Conservation (phyloP, 2,329 filamentous ascomycete genomes). For the Clonostachys byssicola region DNA sequence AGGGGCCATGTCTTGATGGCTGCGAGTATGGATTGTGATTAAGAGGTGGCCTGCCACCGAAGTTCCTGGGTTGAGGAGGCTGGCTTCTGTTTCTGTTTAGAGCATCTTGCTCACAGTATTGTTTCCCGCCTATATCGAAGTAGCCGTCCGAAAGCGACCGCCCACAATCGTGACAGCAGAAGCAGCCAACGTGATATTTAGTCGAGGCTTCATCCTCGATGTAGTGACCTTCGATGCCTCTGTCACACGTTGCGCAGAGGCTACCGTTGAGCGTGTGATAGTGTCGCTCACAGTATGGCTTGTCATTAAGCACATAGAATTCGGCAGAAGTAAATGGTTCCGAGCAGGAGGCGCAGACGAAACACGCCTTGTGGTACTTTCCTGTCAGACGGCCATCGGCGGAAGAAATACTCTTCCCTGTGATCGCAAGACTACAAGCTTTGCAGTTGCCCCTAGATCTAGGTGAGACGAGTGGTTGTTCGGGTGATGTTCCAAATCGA, state of each 20-base stretch:
- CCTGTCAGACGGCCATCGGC: conserved; percentile 89
- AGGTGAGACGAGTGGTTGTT: conserved; percentile 4
- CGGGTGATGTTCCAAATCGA: conserved; percentile 2
- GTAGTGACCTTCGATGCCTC: conserved; percentile 91
- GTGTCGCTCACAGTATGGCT: conserved; percentile 86
- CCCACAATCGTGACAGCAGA: conserved; percentile 78
- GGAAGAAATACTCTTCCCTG: conserved; percentile 89
- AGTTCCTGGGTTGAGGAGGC: conserved; percentile 6
- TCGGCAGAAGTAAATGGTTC: conserved; percentile 80
- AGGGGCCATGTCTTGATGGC: too few relatives aligned
- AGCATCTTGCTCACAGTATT: conserved; percentile 87
- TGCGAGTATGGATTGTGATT: too few relatives aligned
- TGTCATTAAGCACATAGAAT: conserved; percentile 87
- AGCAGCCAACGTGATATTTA: conserved; percentile 86
- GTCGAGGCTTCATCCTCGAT: conserved; percentile 73
- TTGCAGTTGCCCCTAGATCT: conserved; percentile 65
- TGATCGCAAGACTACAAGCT: conserved; percentile 73
- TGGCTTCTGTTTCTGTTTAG: conserved; percentile 50
- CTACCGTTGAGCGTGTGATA: conserved; percentile 91
- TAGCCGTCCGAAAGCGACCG: conserved; percentile 77
- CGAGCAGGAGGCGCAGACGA: conserved; percentile 82
- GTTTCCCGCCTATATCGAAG: conserved; percentile 77
- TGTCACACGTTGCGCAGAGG: conserved; percentile 73
- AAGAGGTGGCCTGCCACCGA: not conserved
- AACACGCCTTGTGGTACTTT: conserved; percentile 92